Conservation (phyloP, 169 alveolate genomes). For the Eimeria tenella region DNA sequence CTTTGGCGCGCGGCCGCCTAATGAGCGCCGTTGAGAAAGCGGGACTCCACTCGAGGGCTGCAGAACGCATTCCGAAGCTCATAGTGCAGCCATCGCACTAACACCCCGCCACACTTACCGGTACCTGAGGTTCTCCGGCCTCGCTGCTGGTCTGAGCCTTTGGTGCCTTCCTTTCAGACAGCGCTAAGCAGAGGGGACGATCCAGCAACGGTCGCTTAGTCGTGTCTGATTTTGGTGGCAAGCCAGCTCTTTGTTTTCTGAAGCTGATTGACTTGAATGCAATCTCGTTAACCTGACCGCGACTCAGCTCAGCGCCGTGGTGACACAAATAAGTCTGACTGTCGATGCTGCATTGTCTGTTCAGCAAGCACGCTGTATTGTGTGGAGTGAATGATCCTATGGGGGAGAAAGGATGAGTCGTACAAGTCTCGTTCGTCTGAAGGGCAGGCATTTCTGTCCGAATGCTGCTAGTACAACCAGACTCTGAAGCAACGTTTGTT, state of each 20-base stretch:
- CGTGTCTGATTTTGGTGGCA: background rate
- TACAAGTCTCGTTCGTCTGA: slow-evolving; percentile 23
- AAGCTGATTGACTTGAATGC: background rate
- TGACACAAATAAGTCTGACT: background rate
- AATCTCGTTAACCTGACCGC: background rate
- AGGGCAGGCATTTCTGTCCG: background rate
- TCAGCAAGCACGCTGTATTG: too few species aligned
- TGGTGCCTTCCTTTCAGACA: background rate
- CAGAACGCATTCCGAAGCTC: background rate
- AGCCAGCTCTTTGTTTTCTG: background rate
- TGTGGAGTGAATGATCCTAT: background rate
- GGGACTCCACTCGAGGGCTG: background rate
- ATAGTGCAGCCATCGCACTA: background rate
- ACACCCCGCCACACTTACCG: background rate
- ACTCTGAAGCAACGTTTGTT: background rate
- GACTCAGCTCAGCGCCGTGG: background rate
- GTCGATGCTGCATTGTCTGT: background rate
- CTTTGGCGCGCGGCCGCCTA: too few species aligned
- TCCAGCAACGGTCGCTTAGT: background rate
- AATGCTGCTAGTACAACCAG: slow-evolving; percentile 27
- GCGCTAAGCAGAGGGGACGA: background rate
- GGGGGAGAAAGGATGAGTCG: background rate
- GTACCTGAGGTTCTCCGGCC: background rate
- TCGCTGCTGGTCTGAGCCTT: background rate
- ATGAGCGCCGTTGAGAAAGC: background rate